Evolutionary conservation across 768 basidiomycete species (phyloP), one percentile per base, ranked within the genome.

Genomic region (Podaxis carcinomalis): DNA sequence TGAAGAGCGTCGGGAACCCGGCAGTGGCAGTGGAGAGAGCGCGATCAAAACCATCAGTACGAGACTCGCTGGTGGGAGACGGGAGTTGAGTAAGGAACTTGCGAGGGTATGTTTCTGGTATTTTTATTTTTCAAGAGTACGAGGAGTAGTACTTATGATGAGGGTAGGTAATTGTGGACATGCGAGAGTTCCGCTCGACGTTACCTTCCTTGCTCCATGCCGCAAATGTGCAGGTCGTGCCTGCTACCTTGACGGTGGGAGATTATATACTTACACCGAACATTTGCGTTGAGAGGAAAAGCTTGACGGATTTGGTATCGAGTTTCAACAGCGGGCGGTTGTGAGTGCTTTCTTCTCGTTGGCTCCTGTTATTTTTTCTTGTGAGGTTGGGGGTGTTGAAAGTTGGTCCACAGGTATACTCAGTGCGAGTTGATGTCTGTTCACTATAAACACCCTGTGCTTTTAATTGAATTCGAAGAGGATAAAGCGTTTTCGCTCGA

Each of bases 371-470:
- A 13, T 7, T 19, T 19, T 44, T 6, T 16, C 42, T 16, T 6
- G 47, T 49, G 47, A 11, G 25, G 13, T 23, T 11, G 19, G 47
- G 11, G 5, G 3, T 49, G 23, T 9, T 49, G 46, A 47, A 10
- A 23, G 7, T 21, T 0, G 16, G 47, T 6, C 7, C 14, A 10
- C 65, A 98, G 96, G 62, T 97, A 96, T 70, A 92, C 94, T 0
- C 97, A 99, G 69, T 98, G 96, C 75, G 96, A 98, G 73, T 71
- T 93, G 21, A 98, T 99, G 96, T 94, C 92, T 0, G 89, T 88
- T 14, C 91, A 98, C 70, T 98, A 99, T 77, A 97, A 94, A 73
- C 86, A 90, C 19, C 95, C 96, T 0, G 80, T 99, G 56, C 78
- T 99, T 14, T 78, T 98, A 9, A 97, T 98, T 67, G 95, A 99